Conservation (phyloP, 441 rosid species). For the Adansonia madagascariensis region DNA sequence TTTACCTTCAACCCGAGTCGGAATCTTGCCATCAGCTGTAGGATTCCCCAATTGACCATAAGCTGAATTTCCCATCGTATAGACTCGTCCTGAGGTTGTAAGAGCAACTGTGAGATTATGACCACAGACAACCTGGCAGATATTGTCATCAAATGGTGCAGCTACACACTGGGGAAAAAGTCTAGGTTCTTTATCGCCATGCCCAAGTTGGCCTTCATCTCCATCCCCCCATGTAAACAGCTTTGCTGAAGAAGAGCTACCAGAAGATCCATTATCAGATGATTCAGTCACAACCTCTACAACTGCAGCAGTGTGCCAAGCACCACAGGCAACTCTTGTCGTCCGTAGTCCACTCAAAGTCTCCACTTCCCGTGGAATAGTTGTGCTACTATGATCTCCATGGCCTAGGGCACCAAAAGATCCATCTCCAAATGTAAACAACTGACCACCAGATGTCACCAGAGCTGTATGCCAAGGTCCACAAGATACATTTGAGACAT, state of each 20-base stretch:
- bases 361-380: constrained; percentile 74
- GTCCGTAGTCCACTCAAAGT: constrained; percentile 60
- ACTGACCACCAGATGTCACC: constrained; percentile 73
- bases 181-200: constrained; percentile 69
- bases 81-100: constrained; percentile 68
- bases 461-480: constrained; percentile 96
- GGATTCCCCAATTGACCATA: constrained; percentile 82
- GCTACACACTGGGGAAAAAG: constrained; percentile 67
- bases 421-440: constrained; percentile 94
- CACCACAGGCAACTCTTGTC: constrained; percentile 78
- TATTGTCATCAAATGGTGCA: constrained; percentile 47
- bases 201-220: constrained; percentile 76
- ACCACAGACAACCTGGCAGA: constrained; percentile 74
- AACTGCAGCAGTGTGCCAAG: constrained; percentile 95
- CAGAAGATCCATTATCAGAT: constrained; percentile 49
- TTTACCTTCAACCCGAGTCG: constrained; percentile 66
- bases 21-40: constrained; percentile 57
- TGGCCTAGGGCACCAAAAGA: constrained; percentile 89
- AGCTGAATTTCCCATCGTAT: constrained; percentile 78
- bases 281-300: constrained; percentile 61
- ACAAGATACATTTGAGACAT: constrained; percentile 68
- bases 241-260: constrained; percentile 46
- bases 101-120: constrained; percentile 75
- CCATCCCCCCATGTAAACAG: constrained; percentile 96
- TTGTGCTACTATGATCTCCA: constrained; percentile 60